Evolutionary conservation across 2,329 filamentous ascomycete genomes (phyloP), one percentile per base, ranked within the genome.

Genomic region (Fusarium albidum): DNA sequence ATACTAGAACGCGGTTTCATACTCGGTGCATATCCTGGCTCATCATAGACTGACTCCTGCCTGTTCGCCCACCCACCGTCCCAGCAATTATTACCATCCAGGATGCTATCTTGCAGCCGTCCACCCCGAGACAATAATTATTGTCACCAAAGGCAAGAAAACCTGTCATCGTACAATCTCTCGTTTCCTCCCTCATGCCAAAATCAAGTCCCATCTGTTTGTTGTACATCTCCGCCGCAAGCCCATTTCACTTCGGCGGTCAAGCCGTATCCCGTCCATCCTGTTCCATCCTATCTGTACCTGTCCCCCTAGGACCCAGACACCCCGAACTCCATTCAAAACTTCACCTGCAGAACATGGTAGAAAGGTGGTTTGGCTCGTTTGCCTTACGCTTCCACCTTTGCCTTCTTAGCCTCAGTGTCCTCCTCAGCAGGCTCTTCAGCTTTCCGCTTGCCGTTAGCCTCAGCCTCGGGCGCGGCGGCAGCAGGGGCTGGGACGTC

Each of bases 381-480:
- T 17, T 21, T 27, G 10, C 28, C 28, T 45, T 56, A 65, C n/a
- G 66, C 68, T 17, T 73, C 73, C 6, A 73, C 68, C 58, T 69
- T 75, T 35, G 71, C 62, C 63, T 72, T 73, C 62, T 76, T 76
- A 5, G 69, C 58, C 29, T 68, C 64, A 25, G 66, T 57, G 18
- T 66, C 70, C 26, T 64, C 68, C 17, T 67, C 67, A 8, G 55
- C 62, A 1, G 59, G 38, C 9, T 65, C 72, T 15, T 69, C 69
- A 4, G 73, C 71, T 54, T 75, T 76, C 32, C 63, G 67, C 69
- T 69, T 76, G 38, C 68, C 58, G 47, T 85, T 82, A 5, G 73
- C 54, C 21, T 71, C 66, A 25, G 66, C 60, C 50, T 68, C 55
- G 46, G 68, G 42, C 17, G 37, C 37, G 13, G 69, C 66, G 55